A percentile compares a stretch with the other conserved stretches of the same genome.
Conservation (phyloP, 2,329 filamentous ascomycete genomes). For the Lachnellula cervina region DNA sequence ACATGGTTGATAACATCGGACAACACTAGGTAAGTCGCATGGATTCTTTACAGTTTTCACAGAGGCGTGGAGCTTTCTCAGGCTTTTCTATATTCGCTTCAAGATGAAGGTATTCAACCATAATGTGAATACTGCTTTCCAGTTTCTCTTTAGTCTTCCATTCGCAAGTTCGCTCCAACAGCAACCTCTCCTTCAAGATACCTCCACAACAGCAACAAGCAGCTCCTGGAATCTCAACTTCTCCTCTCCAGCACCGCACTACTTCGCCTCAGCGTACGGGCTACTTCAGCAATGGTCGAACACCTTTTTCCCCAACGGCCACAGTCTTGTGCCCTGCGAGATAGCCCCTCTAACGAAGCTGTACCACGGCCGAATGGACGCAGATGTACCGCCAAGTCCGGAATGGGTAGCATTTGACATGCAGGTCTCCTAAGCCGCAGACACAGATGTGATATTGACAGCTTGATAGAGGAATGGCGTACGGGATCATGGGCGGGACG, state of each 20-base stretch:
- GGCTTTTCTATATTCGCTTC: not conserved
- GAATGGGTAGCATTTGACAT: constrained; percentile 50
- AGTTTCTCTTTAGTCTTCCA: not conserved
- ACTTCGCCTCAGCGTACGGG: constrained; percentile 43
- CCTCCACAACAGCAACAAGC: not conserved
- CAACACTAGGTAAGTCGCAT: not conserved
- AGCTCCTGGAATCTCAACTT: constrained; percentile 38
- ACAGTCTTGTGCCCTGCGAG: constrained; percentile 42
- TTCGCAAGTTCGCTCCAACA: not conserved
- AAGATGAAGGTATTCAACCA: not conserved
- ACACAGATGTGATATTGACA: constrained; percentile 2
- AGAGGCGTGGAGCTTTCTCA: not conserved
- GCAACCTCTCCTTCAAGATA: not conserved
- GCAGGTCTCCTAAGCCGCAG: constrained; percentile 17
- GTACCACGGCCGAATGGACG: constrained; percentile 44
- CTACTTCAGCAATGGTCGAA: constrained; percentile 47
- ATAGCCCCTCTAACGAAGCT: constrained; percentile 43
- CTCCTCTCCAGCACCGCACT: constrained; percentile 42
- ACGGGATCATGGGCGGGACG: constrained; percentile 45
- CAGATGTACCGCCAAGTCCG: constrained; percentile 39
- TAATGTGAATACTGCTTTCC: not conserved
- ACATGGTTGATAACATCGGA: not conserved
- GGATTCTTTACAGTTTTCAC: not conserved
- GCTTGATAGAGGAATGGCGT: constrained; percentile 43
- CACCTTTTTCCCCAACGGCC: constrained; percentile 47